Percentiles rank a stretch among this genome's conserved stretches.
phyloP scores from a whole-genome alignment of 331 rosid species.

The Dryas integrifolia region DNA sequence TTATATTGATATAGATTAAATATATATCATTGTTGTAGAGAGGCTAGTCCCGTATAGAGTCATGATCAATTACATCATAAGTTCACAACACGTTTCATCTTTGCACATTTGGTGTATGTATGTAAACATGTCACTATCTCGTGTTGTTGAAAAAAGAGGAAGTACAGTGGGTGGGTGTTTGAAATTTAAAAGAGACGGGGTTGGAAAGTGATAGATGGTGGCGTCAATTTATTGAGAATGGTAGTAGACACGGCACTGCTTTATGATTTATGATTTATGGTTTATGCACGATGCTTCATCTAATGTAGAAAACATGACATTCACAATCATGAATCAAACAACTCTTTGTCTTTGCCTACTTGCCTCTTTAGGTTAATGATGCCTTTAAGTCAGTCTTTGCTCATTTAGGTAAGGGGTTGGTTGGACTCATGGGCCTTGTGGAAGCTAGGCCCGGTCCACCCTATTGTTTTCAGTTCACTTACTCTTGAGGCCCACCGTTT shows the following conservation, averaged over 20 bases:
- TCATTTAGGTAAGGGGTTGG: too few relatives aligned
- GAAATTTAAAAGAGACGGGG: slow-evolving; percentile 4
- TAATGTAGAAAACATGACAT: slow-evolving; percentile 14
- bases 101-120: not conserved
- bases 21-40: too few relatives aligned
- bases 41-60: not conserved
- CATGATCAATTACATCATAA: slow-evolving; percentile 1
- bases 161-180: slow-evolving; percentile 4
- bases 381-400: too few relatives aligned
- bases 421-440: too few relatives aligned
- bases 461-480: too few relatives aligned
- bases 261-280: not conserved
- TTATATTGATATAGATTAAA: too few relatives aligned
- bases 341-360: not conserved
- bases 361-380: too few relatives aligned
- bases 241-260: slow-evolving; percentile 32
- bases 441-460: too few relatives aligned
- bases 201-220: slow-evolving; percentile 25
- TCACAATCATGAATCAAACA: slow-evolving; percentile 13
- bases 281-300: slow-evolving; percentile 17
- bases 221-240: not conserved
- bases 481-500: too few relatives aligned
- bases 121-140: too few relatives aligned
- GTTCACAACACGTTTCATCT: slow-evolving; percentile 19
- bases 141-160: too few relatives aligned